Conservation (phyloP, 345 rosid species). For the Boechera stricta region DNA sequence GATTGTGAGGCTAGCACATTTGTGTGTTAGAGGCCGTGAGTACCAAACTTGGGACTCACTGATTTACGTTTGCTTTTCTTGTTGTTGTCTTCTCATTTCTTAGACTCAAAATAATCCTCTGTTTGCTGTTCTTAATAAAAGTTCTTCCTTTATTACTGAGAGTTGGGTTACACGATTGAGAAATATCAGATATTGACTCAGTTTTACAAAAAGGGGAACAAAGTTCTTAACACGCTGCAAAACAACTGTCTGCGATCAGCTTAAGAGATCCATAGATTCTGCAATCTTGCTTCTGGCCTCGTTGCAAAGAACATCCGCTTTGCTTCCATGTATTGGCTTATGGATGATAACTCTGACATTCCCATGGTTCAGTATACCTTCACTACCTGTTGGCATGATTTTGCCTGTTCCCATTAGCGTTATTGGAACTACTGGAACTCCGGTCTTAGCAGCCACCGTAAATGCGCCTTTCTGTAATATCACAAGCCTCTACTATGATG, state of each 20-base stretch:
- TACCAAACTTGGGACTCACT: too few relatives aligned
- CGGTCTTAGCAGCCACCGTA: conserved; percentile 78
- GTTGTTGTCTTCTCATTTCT: too few relatives aligned
- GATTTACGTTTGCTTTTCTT: too few relatives aligned
- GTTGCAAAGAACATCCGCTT: conserved; percentile 62
- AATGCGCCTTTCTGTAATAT: conserved; percentile 88
- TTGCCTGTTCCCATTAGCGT: conserved; percentile 89
- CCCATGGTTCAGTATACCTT: conserved; percentile 73
- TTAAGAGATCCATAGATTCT: conserved; percentile 41
- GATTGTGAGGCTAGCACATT: too few relatives aligned
- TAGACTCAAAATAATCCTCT: too few relatives aligned
- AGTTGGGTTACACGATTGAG: too few relatives aligned
- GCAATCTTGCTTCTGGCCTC: conserved; percentile 75
- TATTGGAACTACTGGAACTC: conserved; percentile 83
- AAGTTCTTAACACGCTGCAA: not conserved
- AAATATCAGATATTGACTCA: too few relatives aligned
- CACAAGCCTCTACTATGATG: not conserved
- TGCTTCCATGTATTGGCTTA: conserved; percentile 68
- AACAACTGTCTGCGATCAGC: conserved; percentile 21
- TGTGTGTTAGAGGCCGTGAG: too few relatives aligned
- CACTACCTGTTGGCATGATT: conserved; percentile 91
- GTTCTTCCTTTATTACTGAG: too few relatives aligned
- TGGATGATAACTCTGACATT: conserved; percentile 73
- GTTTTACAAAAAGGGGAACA: too few relatives aligned
- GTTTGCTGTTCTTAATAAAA: too few relatives aligned